Percentiles rank a stretch among this genome's conserved stretches.
Conservation (phyloP, 768 basidiomycete genomes). For the Lentinula lateritia region DNA sequence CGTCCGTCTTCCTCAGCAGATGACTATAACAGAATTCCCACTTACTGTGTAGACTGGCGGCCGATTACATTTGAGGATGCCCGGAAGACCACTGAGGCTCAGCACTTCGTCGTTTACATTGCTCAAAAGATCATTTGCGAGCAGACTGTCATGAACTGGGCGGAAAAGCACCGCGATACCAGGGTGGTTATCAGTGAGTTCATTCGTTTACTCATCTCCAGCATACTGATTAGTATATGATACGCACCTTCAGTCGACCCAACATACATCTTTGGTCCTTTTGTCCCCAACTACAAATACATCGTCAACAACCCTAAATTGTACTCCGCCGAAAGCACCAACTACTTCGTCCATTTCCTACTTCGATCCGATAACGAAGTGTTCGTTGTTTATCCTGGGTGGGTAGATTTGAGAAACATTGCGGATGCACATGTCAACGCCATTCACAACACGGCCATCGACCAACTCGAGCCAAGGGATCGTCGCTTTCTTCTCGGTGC, state of each 20-base stretch:
- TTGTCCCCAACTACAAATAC: conserved; percentile 7
- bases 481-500: conserved; percentile 1
- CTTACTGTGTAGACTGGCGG: background rate
- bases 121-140: conserved; percentile 21
- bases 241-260: background rate
- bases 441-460: background rate
- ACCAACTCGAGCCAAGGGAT: background rate
- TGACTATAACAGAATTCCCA: background rate
- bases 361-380: conserved; percentile 3
- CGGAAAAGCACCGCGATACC: conserved; percentile 15
- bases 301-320: background rate
- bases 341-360: conserved; percentile 2
- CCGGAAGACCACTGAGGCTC: background rate
- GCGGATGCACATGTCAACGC: conserved; percentile 5
- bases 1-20: too few relatives aligned
- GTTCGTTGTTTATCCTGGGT: background rate
- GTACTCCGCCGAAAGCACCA: background rate
- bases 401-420: conserved; percentile 5
- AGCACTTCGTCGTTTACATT: conserved; percentile 12
- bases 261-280: conserved; percentile 5
- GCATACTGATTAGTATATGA: background rate
- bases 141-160: conserved; percentile 19
- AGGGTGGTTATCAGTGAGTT: conserved; percentile 1
- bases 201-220: background rate
- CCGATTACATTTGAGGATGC: background rate